Evolutionary conservation across 208 protist genomes (phyloP).

Genomic region (Acanthamoeba sp.): DNA sequence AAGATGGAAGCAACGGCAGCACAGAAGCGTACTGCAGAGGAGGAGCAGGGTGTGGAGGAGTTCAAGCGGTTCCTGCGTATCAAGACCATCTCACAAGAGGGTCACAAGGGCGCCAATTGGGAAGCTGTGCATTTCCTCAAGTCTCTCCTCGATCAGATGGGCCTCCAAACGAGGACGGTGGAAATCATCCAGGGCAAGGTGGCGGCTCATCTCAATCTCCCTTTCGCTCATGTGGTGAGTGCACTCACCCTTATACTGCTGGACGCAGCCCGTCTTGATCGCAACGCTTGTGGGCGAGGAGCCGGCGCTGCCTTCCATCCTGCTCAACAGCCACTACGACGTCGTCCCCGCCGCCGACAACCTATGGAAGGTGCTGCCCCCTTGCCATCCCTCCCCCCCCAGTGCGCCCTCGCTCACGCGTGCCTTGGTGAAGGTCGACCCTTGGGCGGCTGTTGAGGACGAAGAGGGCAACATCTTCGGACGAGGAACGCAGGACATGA

Average conservation of each 20-base stretch:
- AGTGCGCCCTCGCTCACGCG: slow-evolving; percentile 63
- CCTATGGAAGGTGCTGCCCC: slow-evolving; percentile 75
- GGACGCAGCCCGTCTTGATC: slow-evolving; percentile 30
- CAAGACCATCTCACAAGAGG: slow-evolving; percentile 25
- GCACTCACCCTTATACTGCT: not conserved
- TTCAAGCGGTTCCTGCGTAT: slow-evolving; percentile 73
- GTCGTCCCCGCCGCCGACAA: slow-evolving; percentile 88
- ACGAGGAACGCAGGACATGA: slow-evolving; percentile 92
- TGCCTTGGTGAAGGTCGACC: slow-evolving; percentile 7
- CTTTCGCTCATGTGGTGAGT: not conserved
- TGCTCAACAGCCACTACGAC: slow-evolving; percentile 91
- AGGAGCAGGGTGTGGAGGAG: slow-evolving; percentile 22
- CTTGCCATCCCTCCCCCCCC: not conserved
- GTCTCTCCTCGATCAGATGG: not conserved
- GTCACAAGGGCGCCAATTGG: slow-evolving; percentile 56
- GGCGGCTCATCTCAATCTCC: not conserved
- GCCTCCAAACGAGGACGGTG: slow-evolving; percentile 11
- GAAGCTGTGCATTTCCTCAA: slow-evolving; percentile 45
- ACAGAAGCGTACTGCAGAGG: not conserved
- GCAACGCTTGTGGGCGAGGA: slow-evolving; percentile 77
- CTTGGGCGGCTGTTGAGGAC: slow-evolving; percentile 79
- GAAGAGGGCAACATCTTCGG: slow-evolving; percentile 86
- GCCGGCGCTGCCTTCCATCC: slow-evolving; percentile 82
- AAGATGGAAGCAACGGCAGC: slow-evolving; percentile 1
- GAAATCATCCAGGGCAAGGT: slow-evolving; percentile 47